phyloP scores from a whole-genome alignment of 2,329 filamentous ascomycete genomes.

The Penicillium sumatraense region DNA sequence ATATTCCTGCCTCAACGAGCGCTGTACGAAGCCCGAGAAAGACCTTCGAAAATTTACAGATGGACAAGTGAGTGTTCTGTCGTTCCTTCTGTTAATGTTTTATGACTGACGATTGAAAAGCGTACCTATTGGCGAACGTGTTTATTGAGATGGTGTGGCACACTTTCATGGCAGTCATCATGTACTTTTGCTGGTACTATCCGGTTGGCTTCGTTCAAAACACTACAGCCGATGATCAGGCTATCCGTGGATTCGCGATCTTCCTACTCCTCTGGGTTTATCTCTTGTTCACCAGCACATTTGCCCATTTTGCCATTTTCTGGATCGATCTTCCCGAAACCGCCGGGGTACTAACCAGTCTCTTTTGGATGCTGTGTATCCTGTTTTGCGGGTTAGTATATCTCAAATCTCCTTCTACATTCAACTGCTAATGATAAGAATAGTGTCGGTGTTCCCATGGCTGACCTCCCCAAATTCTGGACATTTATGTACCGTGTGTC shows the following conservation, averaged over 20 bases:
- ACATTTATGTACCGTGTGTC: slow-evolving; percentile 71
- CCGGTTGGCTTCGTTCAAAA: not conserved
- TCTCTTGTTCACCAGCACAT: not conserved
- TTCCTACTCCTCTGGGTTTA: not conserved
- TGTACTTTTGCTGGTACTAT: not conserved
- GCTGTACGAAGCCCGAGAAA: slow-evolving; percentile 61
- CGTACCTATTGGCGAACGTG: not conserved
- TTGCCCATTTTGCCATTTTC: not conserved
- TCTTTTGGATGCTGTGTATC: slow-evolving; percentile 4
- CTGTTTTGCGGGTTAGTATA: slow-evolving; percentile 39
- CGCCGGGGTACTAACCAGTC: slow-evolving; percentile 38
- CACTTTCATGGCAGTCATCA: not conserved
- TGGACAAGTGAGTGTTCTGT: slow-evolving; percentile 50
- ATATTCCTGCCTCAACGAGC: slow-evolving; percentile 59
- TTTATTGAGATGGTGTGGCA: not conserved
- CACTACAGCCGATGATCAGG: not conserved
- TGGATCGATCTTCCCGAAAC: not conserved
- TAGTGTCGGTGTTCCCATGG: slow-evolving; percentile 50
- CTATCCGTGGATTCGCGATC: not conserved
- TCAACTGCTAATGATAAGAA: slow-evolving; percentile 60
- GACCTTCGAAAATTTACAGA: slow-evolving; percentile 69
- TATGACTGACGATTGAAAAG: not conserved
- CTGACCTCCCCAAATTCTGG: slow-evolving; percentile 69
- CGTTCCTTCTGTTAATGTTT: not conserved
- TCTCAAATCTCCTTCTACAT: slow-evolving; percentile 59